phyloP scores from a whole-genome alignment of 2,329 filamentous ascomycete genomes.

The Exophiala oligosperma region DNA sequence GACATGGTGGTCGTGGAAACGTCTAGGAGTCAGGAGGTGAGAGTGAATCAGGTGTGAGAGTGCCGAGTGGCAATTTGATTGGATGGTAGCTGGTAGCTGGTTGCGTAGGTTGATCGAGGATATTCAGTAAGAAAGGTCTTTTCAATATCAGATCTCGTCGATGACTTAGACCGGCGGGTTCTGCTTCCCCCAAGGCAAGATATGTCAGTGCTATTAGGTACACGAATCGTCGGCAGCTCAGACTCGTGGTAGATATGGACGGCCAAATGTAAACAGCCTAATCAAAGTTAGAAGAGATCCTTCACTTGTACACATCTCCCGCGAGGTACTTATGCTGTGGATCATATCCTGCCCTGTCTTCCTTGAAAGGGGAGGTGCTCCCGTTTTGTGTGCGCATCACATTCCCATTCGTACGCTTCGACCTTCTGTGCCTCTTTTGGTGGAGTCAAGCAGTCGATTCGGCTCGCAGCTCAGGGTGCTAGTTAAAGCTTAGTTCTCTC shows the following conservation, averaged over 20 bases:
- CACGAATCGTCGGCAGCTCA: too few species aligned
- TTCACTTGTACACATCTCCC: too few species aligned
- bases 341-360: conserved; percentile 8
- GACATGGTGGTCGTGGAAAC: background rate
- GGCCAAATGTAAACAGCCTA: too few species aligned
- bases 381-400: background rate
- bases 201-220: too few species aligned
- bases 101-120: too few species aligned
- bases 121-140: too few species aligned
- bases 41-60: background rate
- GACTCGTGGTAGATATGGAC: too few species aligned
- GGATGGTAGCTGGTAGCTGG: too few species aligned
- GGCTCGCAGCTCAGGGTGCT: background rate
- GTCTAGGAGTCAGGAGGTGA: background rate
- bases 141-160: too few species aligned
- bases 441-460: background rate
- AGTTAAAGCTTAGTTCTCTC: background rate
- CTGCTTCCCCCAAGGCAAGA: too few species aligned
- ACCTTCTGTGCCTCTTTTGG: background rate
- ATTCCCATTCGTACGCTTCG: background rate
- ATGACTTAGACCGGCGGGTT: too few species aligned
- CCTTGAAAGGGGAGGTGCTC: background rate
- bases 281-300: too few species aligned
- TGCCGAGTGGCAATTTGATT: background rate
- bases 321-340: background rate